Evolutionary conservation across 257 asterid species (phyloP), one percentile per base, ranked within the genome.

Genomic region (Solanum phureja): DNA sequence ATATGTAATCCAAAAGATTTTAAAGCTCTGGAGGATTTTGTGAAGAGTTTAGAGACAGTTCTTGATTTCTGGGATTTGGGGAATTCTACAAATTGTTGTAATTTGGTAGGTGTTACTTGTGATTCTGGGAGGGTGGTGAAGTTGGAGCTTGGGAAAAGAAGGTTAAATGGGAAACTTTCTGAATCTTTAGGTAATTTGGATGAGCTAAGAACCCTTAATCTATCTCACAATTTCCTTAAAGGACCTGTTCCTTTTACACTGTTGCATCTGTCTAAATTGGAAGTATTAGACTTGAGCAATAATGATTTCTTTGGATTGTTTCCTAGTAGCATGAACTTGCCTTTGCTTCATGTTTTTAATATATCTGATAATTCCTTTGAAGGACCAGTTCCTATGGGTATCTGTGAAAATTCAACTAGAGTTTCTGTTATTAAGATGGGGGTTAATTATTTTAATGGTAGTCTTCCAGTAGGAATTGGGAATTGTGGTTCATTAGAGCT

Each of bases 41-140:
- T 60, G 60, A 85, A 46, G 24, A 89, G 44, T 73, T 88, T 96
- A 83, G 96, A 93, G 19, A 76, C 91, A 0, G 87, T 87, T 49
- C 16, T 90, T 83, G 92, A 88, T 35, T 94, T 92, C 3, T 94
- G 98, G 98, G 92, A 83, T 69, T 40, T 77, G 62, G 68, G 33
- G 49, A 90, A 94, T 19, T 86, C 94, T 40, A 89, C 92, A 69
- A 91, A 90, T 82, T 96, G 98, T 90, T 95, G 98, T 79, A 86
- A 37, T 31, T 96, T 96, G 98, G 83, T 62, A 2, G 98, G 96
- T 19, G 56, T 96, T 86, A 90, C 95, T 71, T 96, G 98, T 93
- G 23, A 34, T 76, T 84, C 92, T 11, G 91, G 90, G 13, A 90
- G 96, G 83, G 96, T 96, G 44, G 92, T 93, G 21, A 88, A 85